A percentile compares a stretch with the other conserved stretches of the same genome.
These are phyloP conservation scores for Fusarium sp. DNA, from an alignment of 2,329 filamentous ascomycete genomes.

Conservation along the genomic window DNA sequence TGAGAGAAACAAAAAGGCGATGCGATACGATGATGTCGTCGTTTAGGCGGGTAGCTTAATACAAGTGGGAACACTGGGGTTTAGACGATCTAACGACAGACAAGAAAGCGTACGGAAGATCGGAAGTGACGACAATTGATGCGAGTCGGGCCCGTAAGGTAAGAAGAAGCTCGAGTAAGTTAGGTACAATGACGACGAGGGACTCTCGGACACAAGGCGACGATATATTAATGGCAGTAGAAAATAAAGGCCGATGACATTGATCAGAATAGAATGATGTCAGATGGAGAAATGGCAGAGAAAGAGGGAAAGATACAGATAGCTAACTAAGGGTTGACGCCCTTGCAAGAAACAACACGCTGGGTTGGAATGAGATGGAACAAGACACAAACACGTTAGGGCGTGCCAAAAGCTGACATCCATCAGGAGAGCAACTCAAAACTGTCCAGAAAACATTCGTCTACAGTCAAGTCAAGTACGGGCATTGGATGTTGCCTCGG, in stretches of 20 bases:
- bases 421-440: not conserved
- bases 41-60: not conserved
- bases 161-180: not conserved
- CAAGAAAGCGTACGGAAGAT: not conserved
- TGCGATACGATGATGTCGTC: conserved; percentile 33
- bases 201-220: not conserved
- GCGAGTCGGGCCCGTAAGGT: not conserved
- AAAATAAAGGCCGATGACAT: not conserved
- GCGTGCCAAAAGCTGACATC: conserved; percentile 13
- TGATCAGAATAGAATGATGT: conserved; percentile 1
- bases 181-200: not conserved
- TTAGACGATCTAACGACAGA: not conserved
- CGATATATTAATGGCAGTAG: not conserved
- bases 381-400: conserved; percentile 7
- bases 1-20: conserved; percentile 21
- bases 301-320: not conserved
- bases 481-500: not conserved
- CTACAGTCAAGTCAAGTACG: not conserved
- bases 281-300: conserved; percentile 1
- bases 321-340: conserved; percentile 12
- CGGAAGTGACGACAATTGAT: conserved; percentile 6
- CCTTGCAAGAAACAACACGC: conserved; percentile 14
- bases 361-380: conserved; percentile 33
- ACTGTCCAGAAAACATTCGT: not conserved
- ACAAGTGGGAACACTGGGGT: conserved; percentile 7